Percentiles rank a stretch among this genome's conserved stretches.
Conservation (phyloP, 1,139 yeast species). For the Petasospora fabianii region DNA sequence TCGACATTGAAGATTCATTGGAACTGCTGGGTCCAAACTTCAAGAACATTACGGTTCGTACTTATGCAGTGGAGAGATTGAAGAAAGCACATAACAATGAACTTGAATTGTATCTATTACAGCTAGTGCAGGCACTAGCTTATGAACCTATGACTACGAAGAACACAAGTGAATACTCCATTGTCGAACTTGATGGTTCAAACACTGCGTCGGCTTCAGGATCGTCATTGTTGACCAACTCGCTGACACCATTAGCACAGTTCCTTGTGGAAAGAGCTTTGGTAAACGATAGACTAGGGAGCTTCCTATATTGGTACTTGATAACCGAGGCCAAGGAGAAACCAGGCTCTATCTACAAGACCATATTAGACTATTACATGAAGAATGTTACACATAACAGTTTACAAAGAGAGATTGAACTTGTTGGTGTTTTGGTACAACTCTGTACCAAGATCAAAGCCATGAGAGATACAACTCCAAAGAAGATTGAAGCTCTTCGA, state of each 20-base stretch:
- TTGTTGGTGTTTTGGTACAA: constrained; percentile 40
- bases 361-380: constrained; percentile 33
- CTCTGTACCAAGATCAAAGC: constrained; percentile 42
- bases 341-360: constrained; percentile 32
- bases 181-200: constrained; percentile 32
- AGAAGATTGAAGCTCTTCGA: constrained; percentile 47
- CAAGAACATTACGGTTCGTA: constrained; percentile 53
- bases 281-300: constrained; percentile 65
- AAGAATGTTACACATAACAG: constrained; percentile 28
- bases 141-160: constrained; percentile 47
- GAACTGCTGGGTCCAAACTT: constrained; percentile 80
- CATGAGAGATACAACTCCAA: constrained; percentile 53
- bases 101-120: constrained; percentile 74
- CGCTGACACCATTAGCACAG: constrained; percentile 63
- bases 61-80: constrained; percentile 84
- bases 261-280: constrained; percentile 75
- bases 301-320: constrained; percentile 87
- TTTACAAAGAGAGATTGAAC: constrained; percentile 40
- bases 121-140: constrained; percentile 87
- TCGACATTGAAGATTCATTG: constrained; percentile 89
- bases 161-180: constrained; percentile 37
- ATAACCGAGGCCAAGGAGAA: constrained; percentile 84
- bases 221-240: constrained; percentile 12
- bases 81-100: constrained; percentile 78
- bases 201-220: constrained; percentile 13